Evolutionary conservation across 768 basidiomycete species (phyloP), one percentile per base, ranked within the genome.

Genomic region (Mycena floridula): DNA sequence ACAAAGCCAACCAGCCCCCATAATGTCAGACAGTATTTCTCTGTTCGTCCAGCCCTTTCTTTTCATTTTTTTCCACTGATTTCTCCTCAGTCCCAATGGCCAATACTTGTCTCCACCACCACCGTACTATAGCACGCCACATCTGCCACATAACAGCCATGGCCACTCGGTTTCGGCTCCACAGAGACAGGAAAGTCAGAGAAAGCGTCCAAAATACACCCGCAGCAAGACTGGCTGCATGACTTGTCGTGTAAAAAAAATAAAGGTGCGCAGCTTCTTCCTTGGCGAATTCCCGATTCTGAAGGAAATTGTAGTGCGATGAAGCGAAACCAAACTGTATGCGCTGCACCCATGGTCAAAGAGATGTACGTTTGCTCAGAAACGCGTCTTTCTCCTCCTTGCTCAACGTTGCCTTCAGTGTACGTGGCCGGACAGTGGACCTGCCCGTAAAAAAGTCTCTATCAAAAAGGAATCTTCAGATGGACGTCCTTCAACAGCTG

Each of bases 211-310:
- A 40, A 96, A 96, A 72, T 94, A 94, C 55, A 91, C 89, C 50
- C 79, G 93, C 54, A 90, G 88, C 65, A 93, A 95, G 69, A 92
- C 91, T 1, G 93, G 93, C 20, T 97, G 93, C 60, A 67, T 95
- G 59, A 93, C 89, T 35, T 97, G 93, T 74, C 78, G 93, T 55
- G 79, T 81, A 50, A 93, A 94, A 74, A 89, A 95, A 74, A 90
- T 97, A 58, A 96, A 96, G 78, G 89, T 88, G 50, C 43, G 74
- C 59, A 44, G 44, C 37, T 38, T 32, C n/a, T 45, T 2, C 37
- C 30, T n/a, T 47, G 18, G 26, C 35, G 37, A 27, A 7, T 32
- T 40, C 25, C 23, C 30, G 32, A 26, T 5, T 46, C 21, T 37
- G 45, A 43, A 42, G 43, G 42, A 30, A 42, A 46, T 39, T 44